phyloP scores from a whole-genome alignment of 805 yeast species.

The Clavispora phyllophila region DNA sequence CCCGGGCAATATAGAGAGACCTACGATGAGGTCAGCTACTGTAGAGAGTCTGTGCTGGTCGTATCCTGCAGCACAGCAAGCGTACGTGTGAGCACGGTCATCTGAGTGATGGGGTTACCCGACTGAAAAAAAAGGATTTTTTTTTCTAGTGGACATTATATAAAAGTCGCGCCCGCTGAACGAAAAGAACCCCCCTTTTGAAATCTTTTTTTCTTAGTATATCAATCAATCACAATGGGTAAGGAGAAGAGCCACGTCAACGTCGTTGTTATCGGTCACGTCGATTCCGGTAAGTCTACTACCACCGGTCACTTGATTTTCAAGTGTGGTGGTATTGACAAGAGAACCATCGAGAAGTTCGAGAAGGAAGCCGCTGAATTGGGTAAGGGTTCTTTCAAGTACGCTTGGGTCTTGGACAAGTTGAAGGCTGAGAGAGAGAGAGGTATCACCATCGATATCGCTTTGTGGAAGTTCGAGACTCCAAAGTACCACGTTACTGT shows the following conservation, averaged over 20 bases:
- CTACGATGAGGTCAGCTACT: not conserved
- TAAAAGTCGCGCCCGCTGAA: constrained; percentile 5
- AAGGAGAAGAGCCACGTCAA: constrained; percentile 96
- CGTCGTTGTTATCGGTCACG: constrained; percentile 99
- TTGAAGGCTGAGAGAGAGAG: too few species aligned
- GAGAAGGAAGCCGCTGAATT: too few species aligned
- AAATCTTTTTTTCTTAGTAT: constrained; percentile 4
- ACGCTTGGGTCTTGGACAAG: too few species aligned
- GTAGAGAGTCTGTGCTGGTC: not conserved
- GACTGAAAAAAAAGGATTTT: not conserved
- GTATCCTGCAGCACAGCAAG: not conserved
- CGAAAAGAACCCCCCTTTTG: constrained; percentile 5
- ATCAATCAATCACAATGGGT: constrained; percentile 50
- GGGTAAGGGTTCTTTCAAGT: too few species aligned
- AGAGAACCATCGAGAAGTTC: too few species aligned
- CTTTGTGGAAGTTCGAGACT: too few species aligned
- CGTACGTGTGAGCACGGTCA: not conserved
- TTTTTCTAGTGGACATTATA: not conserved
- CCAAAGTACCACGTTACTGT: too few species aligned
- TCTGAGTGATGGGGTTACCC: constrained; percentile 1
- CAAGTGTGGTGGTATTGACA: too few species aligned
- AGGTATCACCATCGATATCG: too few species aligned
- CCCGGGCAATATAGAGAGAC: not conserved
- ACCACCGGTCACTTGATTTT: constrained; percentile 99
- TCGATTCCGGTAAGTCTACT: constrained; percentile 96